Conservation (phyloP, 495 filamentous ascomycete species). For the Xylaria acuta region DNA sequence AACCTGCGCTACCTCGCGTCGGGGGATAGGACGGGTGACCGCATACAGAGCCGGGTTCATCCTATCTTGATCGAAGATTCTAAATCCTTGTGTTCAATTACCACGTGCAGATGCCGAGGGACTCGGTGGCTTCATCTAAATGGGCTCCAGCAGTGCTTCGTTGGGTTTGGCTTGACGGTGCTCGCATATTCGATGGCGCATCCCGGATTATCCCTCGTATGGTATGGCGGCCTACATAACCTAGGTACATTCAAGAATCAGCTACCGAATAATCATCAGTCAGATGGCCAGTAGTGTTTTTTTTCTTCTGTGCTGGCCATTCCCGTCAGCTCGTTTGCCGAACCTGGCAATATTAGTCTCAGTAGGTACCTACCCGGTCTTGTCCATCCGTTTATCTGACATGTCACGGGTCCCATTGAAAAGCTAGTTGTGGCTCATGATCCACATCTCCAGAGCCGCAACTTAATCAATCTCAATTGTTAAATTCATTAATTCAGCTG, state of each 20-base stretch:
- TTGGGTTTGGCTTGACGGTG: conserved; percentile 5
- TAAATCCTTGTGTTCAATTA: not conserved
- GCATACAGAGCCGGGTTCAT: not conserved
- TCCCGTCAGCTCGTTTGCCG: not conserved
- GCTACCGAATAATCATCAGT: not conserved
- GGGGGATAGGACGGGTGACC: not conserved
- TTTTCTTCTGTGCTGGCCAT: not conserved
- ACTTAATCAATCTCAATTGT: not conserved
- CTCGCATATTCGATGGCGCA: conserved; percentile 11
- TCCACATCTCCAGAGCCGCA: conserved; percentile 6
- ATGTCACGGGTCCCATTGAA: not conserved
- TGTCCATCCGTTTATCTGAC: not conserved
- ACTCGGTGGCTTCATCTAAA: not conserved
- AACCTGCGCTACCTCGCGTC: not conserved
- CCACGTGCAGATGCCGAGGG: conserved; percentile 4
- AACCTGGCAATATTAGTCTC: not conserved
- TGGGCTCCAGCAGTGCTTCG: conserved; percentile 1
- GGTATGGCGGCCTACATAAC: conserved; percentile 5
- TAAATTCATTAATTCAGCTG: not conserved
- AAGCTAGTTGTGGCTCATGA: not conserved
- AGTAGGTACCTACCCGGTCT: not conserved
- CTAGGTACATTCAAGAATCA: not conserved
- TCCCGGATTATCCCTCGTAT: not conserved
- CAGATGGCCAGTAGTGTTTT: not conserved
- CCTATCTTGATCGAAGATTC: conserved; percentile 2